Evolutionary conservation across 768 basidiomycete species (phyloP), one percentile per base, ranked within the genome.

Genomic region (Coprinopsis strossmayeri): DNA sequence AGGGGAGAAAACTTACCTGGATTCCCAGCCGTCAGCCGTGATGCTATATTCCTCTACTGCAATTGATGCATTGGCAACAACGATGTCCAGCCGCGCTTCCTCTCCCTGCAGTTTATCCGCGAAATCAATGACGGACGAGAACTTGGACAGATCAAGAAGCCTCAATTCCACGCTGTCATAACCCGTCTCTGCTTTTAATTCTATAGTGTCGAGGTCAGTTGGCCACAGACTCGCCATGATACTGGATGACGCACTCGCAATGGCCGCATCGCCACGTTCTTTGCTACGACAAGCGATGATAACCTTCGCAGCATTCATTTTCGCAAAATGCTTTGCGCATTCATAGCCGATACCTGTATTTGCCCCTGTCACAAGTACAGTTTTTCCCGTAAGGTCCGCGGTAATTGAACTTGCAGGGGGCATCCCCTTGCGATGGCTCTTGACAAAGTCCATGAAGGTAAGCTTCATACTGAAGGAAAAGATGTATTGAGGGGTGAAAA

Each of bases 331-430:
- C 51, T 67, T 71, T 3, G 69, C 59, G 2, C 73, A 67, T 53
- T 77, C 73, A 34, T 71, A 65, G 1, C 76, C 76, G 4, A 77
- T 50, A 2, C 76, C 81, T 18, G 65, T 65, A 53, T 82, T 81
- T 3, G 77, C 72, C 11, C 68, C 69, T 26, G 69, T 65, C 26
- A 81, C 67, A 17, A 78, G 44, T 21, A 79, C 66, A 10, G 73
- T 75, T 55, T 73, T 75, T 3, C 70, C 72, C 10, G 57, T 54
- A 17, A 79, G 61, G 49, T 74, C 68, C 0, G 56, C 63, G 2
- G 56, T 53, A 20, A 62, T n/a, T n/a, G n/a, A n/a, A n/a, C n/a
- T 60, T 2, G 70, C 62, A 5, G 65, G 61, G 2, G 65, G 63
- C 10, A 63, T 45, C 10, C 25, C 23, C 2, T 39, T 23, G 27